Evolutionary conservation across 1,284 basidiomycete genomes (phyloP).

Genomic region (Trichosporon sp.): DNA sequence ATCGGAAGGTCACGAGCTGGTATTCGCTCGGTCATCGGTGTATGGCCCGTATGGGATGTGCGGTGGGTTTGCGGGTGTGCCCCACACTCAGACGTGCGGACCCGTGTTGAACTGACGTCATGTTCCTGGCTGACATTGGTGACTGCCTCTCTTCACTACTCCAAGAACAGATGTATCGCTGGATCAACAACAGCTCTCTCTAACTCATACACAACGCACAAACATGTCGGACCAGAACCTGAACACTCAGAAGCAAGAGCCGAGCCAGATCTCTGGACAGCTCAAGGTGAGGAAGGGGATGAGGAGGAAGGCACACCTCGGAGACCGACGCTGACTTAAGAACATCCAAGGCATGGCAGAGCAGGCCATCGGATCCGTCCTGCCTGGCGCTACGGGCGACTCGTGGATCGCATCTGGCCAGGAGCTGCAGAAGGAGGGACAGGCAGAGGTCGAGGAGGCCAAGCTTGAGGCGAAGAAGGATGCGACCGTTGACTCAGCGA

Average conservation of each 20-base stretch:
- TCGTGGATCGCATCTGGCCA: constrained; percentile 33
- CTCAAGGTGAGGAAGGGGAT: constrained; percentile 32
- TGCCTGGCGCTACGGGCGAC: constrained; percentile 25
- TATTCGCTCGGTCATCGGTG: neutral
- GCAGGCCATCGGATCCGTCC: constrained; percentile 31
- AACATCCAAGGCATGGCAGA: constrained; percentile 10
- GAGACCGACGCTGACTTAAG: constrained; percentile 5
- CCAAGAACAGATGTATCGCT: neutral
- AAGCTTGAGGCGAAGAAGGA: constrained; percentile 34
- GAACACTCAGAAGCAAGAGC: constrained; percentile 14
- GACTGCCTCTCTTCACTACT: neutral
- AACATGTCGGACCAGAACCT: neutral
- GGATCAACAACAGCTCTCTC: too few species aligned
- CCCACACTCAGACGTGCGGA: too few species aligned
- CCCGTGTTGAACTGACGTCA: neutral
- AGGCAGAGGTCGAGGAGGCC: constrained; percentile 39
- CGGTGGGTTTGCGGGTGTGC: too few species aligned
- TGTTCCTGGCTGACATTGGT: neutral
- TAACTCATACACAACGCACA: neutral
- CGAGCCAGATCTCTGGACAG: constrained; percentile 35
- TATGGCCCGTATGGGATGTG: neutral
- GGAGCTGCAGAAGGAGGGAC: constrained; percentile 29
- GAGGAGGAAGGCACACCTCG: too few species aligned
- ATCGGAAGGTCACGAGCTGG: neutral
- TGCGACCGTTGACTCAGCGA: constrained; percentile 31